Evolutionary conservation across 768 basidiomycete species (phyloP).

Genomic region (Thelephora aurantiotincta): DNA sequence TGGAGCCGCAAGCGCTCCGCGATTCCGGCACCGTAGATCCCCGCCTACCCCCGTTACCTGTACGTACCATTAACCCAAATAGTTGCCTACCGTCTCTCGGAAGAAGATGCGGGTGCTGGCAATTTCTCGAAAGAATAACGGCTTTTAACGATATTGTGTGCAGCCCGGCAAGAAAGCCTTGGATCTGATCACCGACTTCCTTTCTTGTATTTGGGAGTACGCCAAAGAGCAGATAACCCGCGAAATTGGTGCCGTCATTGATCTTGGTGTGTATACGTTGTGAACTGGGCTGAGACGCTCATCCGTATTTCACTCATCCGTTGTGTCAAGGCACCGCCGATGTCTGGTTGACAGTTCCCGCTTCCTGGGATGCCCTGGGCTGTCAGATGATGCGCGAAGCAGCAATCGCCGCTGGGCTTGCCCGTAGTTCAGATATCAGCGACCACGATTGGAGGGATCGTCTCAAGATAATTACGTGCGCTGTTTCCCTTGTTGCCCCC

Average conservation of each 20-base stretch:
- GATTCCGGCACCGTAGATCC: constrained; percentile 60
- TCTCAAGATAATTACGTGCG: constrained; percentile 64
- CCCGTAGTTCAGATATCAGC: constrained; percentile 53
- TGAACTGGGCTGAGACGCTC: neutral
- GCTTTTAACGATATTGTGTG: neutral
- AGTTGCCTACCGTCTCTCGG: neutral
- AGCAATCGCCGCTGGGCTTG: constrained; percentile 69
- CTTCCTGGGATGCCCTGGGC: constrained; percentile 81
- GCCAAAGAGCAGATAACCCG: constrained; percentile 78
- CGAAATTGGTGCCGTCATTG: constrained; percentile 76
- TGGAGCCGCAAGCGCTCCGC: constrained; percentile 70
- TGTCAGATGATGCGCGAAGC: constrained; percentile 80
- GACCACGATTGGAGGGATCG: constrained; percentile 75
- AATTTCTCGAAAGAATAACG: neutral
- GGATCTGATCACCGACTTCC: constrained; percentile 74
- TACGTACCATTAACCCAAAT: constrained; percentile 21
- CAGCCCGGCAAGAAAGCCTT: constrained; percentile 64
- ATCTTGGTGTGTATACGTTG: constrained; percentile 44
- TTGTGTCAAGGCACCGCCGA: constrained; percentile 52
- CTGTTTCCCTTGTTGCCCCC: neutral
- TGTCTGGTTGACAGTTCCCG: constrained; percentile 79
- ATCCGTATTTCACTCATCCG: neutral
- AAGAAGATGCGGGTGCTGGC: constrained; percentile 2
- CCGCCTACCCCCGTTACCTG: constrained; percentile 67
- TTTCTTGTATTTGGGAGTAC: constrained; percentile 76